Conservation (phyloP, 306 rosid species). For the Prunus mongolica region DNA sequence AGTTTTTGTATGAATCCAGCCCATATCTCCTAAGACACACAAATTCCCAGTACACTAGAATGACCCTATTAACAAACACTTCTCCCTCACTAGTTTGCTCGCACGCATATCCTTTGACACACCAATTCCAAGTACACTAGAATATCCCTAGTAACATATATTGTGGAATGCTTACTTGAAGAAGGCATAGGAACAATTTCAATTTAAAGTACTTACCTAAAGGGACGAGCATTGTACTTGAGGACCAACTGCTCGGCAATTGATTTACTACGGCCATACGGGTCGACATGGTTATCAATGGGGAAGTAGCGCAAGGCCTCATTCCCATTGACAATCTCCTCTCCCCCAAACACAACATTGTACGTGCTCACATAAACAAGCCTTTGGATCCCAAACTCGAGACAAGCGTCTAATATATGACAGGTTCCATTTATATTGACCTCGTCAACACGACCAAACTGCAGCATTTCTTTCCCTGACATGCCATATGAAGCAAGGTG, state of each 20-base stretch:
- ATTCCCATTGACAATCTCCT: constrained; percentile 63
- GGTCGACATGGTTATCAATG: constrained; percentile 65
- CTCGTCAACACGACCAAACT: constrained; percentile 65
- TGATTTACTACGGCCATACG: constrained; percentile 81
- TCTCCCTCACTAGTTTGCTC: no score
- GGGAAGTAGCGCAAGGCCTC: constrained; percentile 78
- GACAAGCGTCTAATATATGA: constrained; percentile 69
- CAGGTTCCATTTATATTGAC: constrained; percentile 87
- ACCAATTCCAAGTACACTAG: not conserved
- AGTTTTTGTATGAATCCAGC: not conserved
- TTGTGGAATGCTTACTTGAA: not conserved
- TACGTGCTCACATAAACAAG: constrained; percentile 85
- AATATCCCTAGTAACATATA: not conserved
- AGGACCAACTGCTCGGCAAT: constrained; percentile 89
- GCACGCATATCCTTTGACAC: not conserved
- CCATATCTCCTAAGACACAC: not conserved
- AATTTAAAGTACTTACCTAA: constrained; percentile 35
- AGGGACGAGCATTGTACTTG: constrained; percentile 65
- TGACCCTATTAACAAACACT: no score
- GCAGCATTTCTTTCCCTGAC: constrained; percentile 96
- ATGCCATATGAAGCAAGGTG: constrained; percentile 83
- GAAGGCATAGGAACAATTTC: not conserved
- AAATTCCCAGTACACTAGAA: not conserved
- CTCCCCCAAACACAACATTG: constrained; percentile 83
- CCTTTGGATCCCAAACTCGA: constrained; percentile 54